Base-by-base conservation (phyloP, 202 grass and related monocot species). In the Setaria italica region DNA sequence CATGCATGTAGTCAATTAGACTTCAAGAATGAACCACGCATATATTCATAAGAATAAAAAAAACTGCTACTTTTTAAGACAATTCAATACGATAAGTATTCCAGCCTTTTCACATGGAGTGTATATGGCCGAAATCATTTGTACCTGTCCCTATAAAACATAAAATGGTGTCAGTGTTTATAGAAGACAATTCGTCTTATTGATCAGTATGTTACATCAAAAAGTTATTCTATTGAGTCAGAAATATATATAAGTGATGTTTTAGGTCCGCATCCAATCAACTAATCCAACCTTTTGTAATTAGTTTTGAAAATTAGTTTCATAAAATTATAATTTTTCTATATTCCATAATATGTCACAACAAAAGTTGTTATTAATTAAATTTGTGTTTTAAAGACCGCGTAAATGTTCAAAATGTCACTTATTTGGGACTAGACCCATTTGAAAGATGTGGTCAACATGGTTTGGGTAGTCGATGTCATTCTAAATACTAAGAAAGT, bases 401-500 rank as follows among this genome's bases (percentile, higher is more conserved):
- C 9, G 21, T 6, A 2, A 14, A 70, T 46, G 9, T 25, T 21
- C 45, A 49, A 50, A 49, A 9, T 4, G 6, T 21, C 42, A 70
- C 41, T 70, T n/a, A 47, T 46, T 70, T 21, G 19, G 13, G 6
- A 72, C 3, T 8, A 6, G 3, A 58, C 14, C 6, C 17, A 4
- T 46, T 33, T 64, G 58, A 3, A 25, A 82, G 7, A 84, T 79
- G 76, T 84, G 80, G 69, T 67, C 60, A 86, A 70, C 29, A 76
- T 0, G 0, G n/a, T 84, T 80, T 84, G 10, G 46, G 68, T 70
- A 12, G 74, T 79, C 62, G 48, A 32, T 46, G 32, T 80, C 79
- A 32, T 62, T 74, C 46, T 63, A 54, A 83, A 62, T 74, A 11
- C 58, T 62, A 86, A 79, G 59, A 86, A 86, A 83, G 68, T 83